Evolutionary conservation across 2,329 filamentous ascomycete species (phyloP).

Genomic region (Alternaria viburni): DNA sequence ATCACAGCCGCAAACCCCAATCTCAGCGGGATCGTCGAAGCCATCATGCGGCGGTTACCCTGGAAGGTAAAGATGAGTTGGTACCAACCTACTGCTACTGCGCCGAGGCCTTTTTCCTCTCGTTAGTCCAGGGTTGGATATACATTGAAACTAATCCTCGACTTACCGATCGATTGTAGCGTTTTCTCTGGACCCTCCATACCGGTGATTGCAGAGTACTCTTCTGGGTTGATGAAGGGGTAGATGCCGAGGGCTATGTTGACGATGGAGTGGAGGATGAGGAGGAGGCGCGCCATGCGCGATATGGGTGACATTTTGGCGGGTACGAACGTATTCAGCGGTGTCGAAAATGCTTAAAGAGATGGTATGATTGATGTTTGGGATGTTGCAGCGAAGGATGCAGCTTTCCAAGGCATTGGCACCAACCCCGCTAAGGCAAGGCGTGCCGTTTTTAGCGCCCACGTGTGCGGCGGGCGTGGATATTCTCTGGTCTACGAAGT

Average conservation of each 20-base stretch:
- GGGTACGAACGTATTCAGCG: background rate
- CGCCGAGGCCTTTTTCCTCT: slow-evolving; percentile 11
- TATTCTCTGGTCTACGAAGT: background rate
- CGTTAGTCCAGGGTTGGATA: background rate
- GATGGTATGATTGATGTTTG: background rate
- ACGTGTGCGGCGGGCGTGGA: background rate
- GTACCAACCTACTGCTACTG: slow-evolving; percentile 19
- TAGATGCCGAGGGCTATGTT: slow-evolving; percentile 19
- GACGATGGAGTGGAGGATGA: slow-evolving; percentile 15
- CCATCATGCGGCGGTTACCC: slow-evolving; percentile 9
- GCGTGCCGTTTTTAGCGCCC: background rate
- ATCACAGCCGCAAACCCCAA: slow-evolving; percentile 7
- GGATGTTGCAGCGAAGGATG: background rate
- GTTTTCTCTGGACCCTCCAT: background rate
- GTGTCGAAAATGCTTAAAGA: background rate
- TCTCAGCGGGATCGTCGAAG: slow-evolving; percentile 11
- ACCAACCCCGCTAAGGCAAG: background rate
- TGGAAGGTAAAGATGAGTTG: slow-evolving; percentile 18
- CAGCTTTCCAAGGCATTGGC: background rate
- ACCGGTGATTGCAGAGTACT: background rate
- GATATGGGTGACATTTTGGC: slow-evolving; percentile 9
- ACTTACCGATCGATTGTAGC: slow-evolving; percentile 7
- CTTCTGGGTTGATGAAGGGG: slow-evolving; percentile 3
- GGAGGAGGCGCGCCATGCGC: slow-evolving; percentile 10
- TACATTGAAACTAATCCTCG: background rate